phyloP scores from a whole-genome alignment of 2,329 filamentous ascomycete species.

The Niveomyces coronatus region DNA sequence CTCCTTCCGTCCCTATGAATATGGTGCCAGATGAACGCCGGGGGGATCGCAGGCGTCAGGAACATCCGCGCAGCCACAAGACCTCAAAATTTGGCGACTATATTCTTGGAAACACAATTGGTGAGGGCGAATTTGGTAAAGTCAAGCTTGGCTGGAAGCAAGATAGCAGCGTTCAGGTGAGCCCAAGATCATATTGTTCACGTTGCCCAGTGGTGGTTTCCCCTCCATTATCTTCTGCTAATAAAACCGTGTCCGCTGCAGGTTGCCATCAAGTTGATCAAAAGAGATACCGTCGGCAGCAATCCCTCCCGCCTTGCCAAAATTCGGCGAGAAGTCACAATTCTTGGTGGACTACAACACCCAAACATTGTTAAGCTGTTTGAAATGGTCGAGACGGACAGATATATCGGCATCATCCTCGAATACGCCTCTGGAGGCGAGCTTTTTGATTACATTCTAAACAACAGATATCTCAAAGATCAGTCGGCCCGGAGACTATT shows the following conservation, averaged over 20 bases:
- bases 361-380: constrained; percentile 95
- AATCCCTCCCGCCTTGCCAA: constrained; percentile 88
- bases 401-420: constrained; percentile 94
- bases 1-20: constrained; percentile 34
- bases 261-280: constrained; percentile 97
- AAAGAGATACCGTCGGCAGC: constrained; percentile 76
- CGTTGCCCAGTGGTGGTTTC: no score
- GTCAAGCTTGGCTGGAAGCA: constrained; percentile 98
- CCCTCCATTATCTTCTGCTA: no score
- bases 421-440: constrained; percentile 97
- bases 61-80: constrained; percentile 48
- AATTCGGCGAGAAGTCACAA: constrained; percentile 94
- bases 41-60: constrained; percentile 46
- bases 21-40: constrained; percentile 37
- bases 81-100: constrained; percentile 86
- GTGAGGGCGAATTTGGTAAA: constrained; percentile 97
- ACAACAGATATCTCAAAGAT: constrained; percentile 93
- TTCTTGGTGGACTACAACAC: constrained; percentile 77
- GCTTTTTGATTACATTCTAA: constrained; percentile 95
- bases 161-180: constrained; percentile 75
- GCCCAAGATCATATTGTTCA: constrained; percentile 9
- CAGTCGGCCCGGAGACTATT: constrained; percentile 83
- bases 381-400: constrained; percentile 97
- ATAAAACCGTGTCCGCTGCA: no score
- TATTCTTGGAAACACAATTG: constrained; percentile 88